Base-by-base conservation (phyloP, 169 alveolate species). In the Babesia sp. region DNA sequence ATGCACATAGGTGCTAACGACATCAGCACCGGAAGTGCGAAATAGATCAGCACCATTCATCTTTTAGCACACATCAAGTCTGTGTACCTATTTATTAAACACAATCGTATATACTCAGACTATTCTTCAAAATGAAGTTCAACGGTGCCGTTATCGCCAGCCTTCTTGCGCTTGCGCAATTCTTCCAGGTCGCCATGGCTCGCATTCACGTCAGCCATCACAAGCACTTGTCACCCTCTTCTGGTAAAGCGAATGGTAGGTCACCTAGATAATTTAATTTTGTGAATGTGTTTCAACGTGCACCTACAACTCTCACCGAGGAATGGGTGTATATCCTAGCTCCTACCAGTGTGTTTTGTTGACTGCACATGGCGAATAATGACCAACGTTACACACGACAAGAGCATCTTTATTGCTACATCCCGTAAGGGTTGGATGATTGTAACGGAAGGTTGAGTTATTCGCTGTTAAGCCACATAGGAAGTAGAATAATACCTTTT, bases 1-100 rank as follows among this genome's bases (percentile, higher is more conserved):
- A 64, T 64, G 74, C 74, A 45, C 51, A 9, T 48, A 37, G 74
- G 74, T 64, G 74, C 74, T 56, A 37, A 50, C 39, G 74, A 29
- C 50, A 56, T 64, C 61, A 26, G 33, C 28, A 42, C 39, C 44
- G 8, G 22, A 7, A 12, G 20, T 14, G 56, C 56, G 12, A 14
- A 8, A 6, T 18, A 48, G 7, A 12, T 20, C 26, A 48, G 20
- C 56, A 48, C 56, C 20, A 48, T 48, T 48, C 7, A 48, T 6
- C 20, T 29, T 20, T 5, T 4, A 54, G 61, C 28, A 41, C 61
- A 54, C 34, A 29, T 54, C 28, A 20, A 20, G 28, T 14, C 20
- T 8, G 7, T 6, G 20, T 6, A 18, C 20, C 56, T 14, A 18
- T 48, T n/a, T n/a, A n/a, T 18, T 18, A 12, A 48, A 48, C 28